Percentiles rank a stretch among this genome's conserved stretches.
phyloP scores from a whole-genome alignment of 2,329 filamentous ascomycete species.

The Alternaria brassicicola region DNA sequence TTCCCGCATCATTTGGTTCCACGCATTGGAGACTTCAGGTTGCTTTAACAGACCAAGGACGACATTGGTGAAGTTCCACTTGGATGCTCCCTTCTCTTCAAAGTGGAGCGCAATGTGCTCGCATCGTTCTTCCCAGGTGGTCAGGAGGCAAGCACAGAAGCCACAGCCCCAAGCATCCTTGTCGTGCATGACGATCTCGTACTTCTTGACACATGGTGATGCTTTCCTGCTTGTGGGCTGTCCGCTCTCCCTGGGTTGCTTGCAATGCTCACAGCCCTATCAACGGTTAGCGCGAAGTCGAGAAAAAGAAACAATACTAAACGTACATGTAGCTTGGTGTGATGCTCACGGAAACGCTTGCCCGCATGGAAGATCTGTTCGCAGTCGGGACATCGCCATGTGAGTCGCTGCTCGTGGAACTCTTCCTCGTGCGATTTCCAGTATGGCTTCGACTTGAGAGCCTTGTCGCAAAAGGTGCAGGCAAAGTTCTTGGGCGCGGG shows the following conservation, averaged over 20 bases:
- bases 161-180: conserved; percentile 72
- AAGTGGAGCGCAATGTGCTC: conserved; percentile 73
- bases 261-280: conserved; percentile 65
- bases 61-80: conserved; percentile 73
- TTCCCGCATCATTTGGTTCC: conserved; percentile 62
- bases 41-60: conserved; percentile 72
- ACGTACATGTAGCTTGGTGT: conserved; percentile 67
- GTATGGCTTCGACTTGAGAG: conserved; percentile 71
- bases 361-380: conserved; percentile 72
- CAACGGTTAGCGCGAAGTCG: conserved; percentile 18
- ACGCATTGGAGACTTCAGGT: conserved; percentile 65
- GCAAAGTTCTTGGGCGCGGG: conserved; percentile 49
- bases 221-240: conserved; percentile 62
- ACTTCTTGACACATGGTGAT: conserved; percentile 48
- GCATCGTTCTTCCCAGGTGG: conserved; percentile 69
- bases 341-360: conserved; percentile 71
- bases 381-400: conserved; percentile 71
- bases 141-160: conserved; percentile 68
- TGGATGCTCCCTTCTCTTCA: conserved; percentile 65
- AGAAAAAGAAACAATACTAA: background rate
- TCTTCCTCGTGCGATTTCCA: conserved; percentile 74
- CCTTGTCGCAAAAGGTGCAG: conserved; percentile 63
- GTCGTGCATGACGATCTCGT: conserved; percentile 60
- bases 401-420: conserved; percentile 71
- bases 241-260: conserved; percentile 63